phyloP scores from a whole-genome alignment of 2,329 filamentous ascomycete genomes.

The Cytospora chrysosperma region DNA sequence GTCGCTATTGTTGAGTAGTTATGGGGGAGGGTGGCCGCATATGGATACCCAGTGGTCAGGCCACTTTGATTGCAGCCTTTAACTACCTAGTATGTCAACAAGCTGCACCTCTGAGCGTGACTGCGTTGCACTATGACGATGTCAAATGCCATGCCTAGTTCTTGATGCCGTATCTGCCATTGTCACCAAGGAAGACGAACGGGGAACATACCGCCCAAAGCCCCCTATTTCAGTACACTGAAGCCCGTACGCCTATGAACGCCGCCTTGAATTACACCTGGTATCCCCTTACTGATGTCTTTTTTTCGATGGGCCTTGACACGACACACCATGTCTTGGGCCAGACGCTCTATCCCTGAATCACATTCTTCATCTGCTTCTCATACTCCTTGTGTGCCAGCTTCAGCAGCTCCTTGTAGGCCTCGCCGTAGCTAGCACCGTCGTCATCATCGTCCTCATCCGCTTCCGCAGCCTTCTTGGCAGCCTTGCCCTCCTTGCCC shows the following conservation, averaged over 20 bases:
- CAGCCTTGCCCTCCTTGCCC: conserved; percentile 46
- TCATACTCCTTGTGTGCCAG: conserved; percentile 63
- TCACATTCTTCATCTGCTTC: conserved; percentile 47
- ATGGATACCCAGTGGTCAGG: too few species aligned
- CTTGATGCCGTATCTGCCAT: background rate
- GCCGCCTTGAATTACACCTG: conserved; percentile 15
- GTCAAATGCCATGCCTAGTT: background rate
- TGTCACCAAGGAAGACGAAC: background rate
- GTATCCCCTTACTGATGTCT: conserved; percentile 4
- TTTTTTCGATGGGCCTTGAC: background rate
- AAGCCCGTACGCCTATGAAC: conserved; percentile 23
- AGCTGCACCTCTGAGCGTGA: background rate
- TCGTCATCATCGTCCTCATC: conserved; percentile 48
- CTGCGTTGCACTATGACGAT: background rate
- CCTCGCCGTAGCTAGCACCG: conserved; percentile 61
- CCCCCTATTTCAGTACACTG: conserved; percentile 13
- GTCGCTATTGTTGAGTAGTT: background rate
- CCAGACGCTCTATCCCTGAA: conserved; percentile 14
- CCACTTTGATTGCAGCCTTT: too few species aligned
- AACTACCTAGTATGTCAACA: too few species aligned
- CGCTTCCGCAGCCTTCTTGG: conserved; percentile 43
- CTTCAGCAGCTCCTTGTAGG: conserved; percentile 65
- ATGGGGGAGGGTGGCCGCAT: background rate
- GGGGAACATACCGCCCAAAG: conserved; percentile 4
- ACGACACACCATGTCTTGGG: background rate